A percentile compares a stretch with the other conserved stretches of the same genome.
These are phyloP conservation scores for Nemania sp. DNA, from an alignment of 2,329 filamentous ascomycete species.

Conservation along the genomic window DNA sequence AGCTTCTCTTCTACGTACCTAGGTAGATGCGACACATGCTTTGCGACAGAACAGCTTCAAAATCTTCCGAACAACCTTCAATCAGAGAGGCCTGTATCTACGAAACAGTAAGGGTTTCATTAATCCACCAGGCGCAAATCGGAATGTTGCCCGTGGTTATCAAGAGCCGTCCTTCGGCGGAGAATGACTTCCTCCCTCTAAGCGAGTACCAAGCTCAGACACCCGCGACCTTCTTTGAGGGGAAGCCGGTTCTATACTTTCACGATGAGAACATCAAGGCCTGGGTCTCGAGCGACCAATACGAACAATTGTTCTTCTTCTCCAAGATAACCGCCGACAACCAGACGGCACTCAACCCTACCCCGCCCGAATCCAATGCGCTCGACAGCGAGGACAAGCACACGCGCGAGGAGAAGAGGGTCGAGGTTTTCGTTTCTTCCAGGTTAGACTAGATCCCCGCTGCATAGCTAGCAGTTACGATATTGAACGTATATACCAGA, in stretches of 20 bases:
- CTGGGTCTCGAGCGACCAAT: slow-evolving; percentile 66
- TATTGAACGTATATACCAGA: slow-evolving; percentile 44
- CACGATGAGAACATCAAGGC: slow-evolving; percentile 69
- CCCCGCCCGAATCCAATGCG: slow-evolving; percentile 51
- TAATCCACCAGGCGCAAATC: not conserved
- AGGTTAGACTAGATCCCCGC: slow-evolving; percentile 56
- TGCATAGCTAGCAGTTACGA: not conserved
- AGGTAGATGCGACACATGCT: not conserved
- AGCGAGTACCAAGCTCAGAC: slow-evolving; percentile 78
- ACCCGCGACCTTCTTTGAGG: slow-evolving; percentile 76
- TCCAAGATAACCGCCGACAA: slow-evolving; percentile 54
- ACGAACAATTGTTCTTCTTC: slow-evolving; percentile 67
- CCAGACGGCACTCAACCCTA: slow-evolving; percentile 38
- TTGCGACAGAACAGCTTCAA: slow-evolving; percentile 13
- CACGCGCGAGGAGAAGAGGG: slow-evolving; percentile 56
- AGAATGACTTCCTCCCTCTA: slow-evolving; percentile 71
- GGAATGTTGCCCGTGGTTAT: slow-evolving; percentile 66
- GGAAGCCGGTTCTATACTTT: slow-evolving; percentile 77
- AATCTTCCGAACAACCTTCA: not conserved
- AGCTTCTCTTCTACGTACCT: not conserved
- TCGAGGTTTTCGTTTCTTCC: slow-evolving; percentile 70
- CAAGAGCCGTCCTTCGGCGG: slow-evolving; percentile 64
- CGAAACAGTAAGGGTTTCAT: not conserved
- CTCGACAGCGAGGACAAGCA: slow-evolving; percentile 51
- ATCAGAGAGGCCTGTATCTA: not conserved